Evolutionary conservation across 805 yeast genomes (phyloP), one percentile per base, ranked within the genome.

Genomic region (Suhomyces sp.): DNA sequence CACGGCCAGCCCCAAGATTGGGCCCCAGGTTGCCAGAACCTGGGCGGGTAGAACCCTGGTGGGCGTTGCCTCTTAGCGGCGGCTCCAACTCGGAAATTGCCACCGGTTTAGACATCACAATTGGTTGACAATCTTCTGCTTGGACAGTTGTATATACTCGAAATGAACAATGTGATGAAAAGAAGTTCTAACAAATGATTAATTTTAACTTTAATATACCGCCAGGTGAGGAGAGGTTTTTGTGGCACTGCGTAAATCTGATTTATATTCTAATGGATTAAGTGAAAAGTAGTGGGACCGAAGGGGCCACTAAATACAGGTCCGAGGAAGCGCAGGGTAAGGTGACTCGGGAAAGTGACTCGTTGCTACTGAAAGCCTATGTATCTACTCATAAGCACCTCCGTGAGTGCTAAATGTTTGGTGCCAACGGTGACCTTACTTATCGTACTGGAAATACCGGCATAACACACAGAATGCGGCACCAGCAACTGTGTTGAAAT

Each of bases 61-160:
- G 13, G 40, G 25, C 31, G 40, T 22, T 3, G 46, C 17, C 49
- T 24, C 46, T 49, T 44, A 46, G 52, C 25, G 57, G 56, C 20
- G 53, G 54, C 37, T 48, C 54, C 46, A 55, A 47, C 35, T 48
- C 46, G 43, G 58, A 53, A 19, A 53, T 53, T 46, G 43, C 48
- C 43, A 50, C 47, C 39, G 39, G 17, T n/a, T 29, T 21, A 21
- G 47, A 44, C 46, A 48, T 35, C 27, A 27, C 40, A 31, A 29
- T 13, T 31, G 46, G 20, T 19, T 19, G 22, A 19, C n/a, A n/a
- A n/a, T n/a, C n/a, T n/a, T 25, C 31, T 12, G 31, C 31, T 27
- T 27, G 31, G 8, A 22, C 24, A 22, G 24, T 22, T 22, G n/a
- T n/a, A n/a, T n/a, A 22, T 22, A 22, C 24, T 9, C 7, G 29